Evolutionary conservation across 2,329 filamentous ascomycete genomes (phyloP), one percentile per base, ranked within the genome.

Genomic region (Dactylellina leptospora): DNA sequence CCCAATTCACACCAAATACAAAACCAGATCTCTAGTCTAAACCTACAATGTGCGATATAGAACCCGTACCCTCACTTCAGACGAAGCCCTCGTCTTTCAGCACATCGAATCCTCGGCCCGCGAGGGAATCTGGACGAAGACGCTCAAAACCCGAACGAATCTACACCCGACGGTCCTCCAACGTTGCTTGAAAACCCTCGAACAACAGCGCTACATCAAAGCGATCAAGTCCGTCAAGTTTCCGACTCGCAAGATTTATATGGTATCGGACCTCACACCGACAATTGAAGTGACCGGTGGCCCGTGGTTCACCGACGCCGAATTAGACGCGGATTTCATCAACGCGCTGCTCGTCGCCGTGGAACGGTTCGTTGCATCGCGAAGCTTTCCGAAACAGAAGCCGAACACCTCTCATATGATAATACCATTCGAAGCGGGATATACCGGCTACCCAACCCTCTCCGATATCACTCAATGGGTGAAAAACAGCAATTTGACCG

Each of bases 231-330:
- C 90, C 80, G 92, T 76, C 5, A 77, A 76, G 70, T 89, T 90
- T 78, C 91, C 92, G 25, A 90, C 89, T 75, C 90, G 95, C 79
- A 96, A 96, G 81, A 96, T 96, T 85, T 99, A 95, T 84, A 96
- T 99, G 85, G 88, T 96, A 78, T 87, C 89, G 59, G 88, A 89
- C 74, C 85, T 99, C 72, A 87, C 88, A 9, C 93, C 95, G 0
- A 91, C 89, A 59, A 93, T 97, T 74, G 90, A 95, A 73, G 91
- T 96, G 48, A 96, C 92, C 0, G 95, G 95, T 50, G 95, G 95
- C 1, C 90, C 92, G 6, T 99, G 93, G 91, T 97, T 95, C 79
- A 93, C 91, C 5, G 92, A 96, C 74, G 91, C 92, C 56, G 90
- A 93, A 75, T 85, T 97, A 10, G 95, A 99, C 80, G 88, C 90